Evolutionary conservation across 2,329 filamentous ascomycete species (phyloP), one percentile per base, ranked within the genome.

Genomic region (Zasmidium cellare): DNA sequence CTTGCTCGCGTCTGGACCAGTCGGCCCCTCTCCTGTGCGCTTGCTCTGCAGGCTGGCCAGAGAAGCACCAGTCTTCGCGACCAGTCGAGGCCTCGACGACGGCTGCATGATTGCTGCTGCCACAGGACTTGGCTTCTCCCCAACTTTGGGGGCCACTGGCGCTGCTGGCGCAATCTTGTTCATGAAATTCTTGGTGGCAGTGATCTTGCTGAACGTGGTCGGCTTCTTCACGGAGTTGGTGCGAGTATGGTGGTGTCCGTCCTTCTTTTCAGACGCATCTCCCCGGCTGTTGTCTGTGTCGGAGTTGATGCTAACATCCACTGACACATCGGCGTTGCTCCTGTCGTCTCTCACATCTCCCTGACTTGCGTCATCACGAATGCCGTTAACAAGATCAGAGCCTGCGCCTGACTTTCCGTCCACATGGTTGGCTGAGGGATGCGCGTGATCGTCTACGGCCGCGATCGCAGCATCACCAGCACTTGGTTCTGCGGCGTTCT

Each of bases 161-260:
- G 78, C 74, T n/a, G 81, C 75, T n/a, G 83, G 73, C 19, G 77
- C 80, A 22, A 84, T 81, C 74, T 93, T 93, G 59, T 89, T 84
- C n/a, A 94, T 80, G 71, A 93, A 96, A 46, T 85, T 91, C 75
- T 90, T 92, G 65, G 92, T 93, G 65, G 93, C 89, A 3, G 89
- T 92, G 49, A 94, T 88, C 18, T 90, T 85, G 75, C 94, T 96
- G 81, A 96, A 94, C 12, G 86, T 87, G 18, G 87, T 78, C 19
- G 87, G 86, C 74, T 91, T 93, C 81, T 90, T 92, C 62, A 86
- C 79, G 2, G 86, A 79, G 61, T 74, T 76, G 69, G 61, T 87
- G 82, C 63, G 85, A 60, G 77, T 76, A 71, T 90, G 84, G 50
- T 81, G 80, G 18, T 51, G 80, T 58, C 79, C 83, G 71, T 83